phyloP scores from a whole-genome alignment of 2,329 filamentous ascomycete genomes.

The Xylaria sp. region DNA sequence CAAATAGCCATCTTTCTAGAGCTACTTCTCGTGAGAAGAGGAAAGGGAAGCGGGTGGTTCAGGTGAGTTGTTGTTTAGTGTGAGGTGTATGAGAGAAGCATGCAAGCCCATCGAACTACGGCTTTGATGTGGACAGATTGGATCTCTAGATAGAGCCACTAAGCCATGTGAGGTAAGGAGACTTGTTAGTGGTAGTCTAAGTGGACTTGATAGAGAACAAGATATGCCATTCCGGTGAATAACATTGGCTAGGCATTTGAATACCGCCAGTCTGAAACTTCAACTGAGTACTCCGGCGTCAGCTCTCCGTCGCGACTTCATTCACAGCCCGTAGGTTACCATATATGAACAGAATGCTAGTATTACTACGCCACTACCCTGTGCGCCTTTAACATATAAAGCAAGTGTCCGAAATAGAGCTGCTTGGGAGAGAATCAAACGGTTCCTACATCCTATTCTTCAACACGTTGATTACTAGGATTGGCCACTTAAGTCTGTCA shows the following conservation, averaged over 20 bases:
- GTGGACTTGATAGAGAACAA: too few relatives aligned
- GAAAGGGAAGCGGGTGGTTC: neutral
- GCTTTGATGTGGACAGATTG: neutral
- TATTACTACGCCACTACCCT: too few relatives aligned
- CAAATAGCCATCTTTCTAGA: constrained; percentile 36
- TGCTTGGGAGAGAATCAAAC: too few relatives aligned
- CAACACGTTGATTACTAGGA: neutral
- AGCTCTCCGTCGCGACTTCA: too few relatives aligned
- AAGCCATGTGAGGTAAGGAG: neutral
- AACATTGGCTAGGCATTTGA: neutral
- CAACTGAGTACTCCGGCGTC: too few relatives aligned
- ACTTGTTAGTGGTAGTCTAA: too few relatives aligned
- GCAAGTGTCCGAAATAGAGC: too few relatives aligned
- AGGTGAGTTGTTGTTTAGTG: neutral
- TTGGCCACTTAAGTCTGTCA: neutral
- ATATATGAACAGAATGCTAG: too few relatives aligned
- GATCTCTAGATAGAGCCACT: neutral
- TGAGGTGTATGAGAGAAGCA: neutral
- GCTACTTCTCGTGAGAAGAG: neutral
- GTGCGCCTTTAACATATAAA: too few relatives aligned
- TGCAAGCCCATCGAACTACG: neutral
- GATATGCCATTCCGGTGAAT: too few relatives aligned
- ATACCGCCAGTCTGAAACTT: neutral
- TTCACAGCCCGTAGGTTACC: too few relatives aligned
- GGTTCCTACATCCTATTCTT: neutral